Conservation (phyloP, 352 stramenopile genomes). For the Phytophthora pseudosyringae region DNA sequence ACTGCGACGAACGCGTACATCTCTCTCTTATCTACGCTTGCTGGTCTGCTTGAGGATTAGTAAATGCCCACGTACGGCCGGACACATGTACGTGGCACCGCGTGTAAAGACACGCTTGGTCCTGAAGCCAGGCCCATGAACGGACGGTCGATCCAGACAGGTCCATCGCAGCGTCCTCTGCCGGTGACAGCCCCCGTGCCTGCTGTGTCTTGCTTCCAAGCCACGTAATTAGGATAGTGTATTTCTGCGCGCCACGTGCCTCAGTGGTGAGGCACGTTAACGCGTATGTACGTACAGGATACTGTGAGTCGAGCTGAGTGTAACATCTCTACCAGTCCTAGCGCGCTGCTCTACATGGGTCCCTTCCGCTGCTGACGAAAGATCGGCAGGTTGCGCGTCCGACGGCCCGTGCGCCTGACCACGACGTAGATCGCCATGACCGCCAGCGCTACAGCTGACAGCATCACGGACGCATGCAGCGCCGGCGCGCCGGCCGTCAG, state of each 20-base stretch:
- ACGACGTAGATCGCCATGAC: slow-evolving; percentile 27
- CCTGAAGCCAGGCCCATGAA: slow-evolving; percentile 8
- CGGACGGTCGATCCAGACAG: slow-evolving; percentile 4
- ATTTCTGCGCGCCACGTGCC: slow-evolving; percentile 4
- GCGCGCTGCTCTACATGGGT: slow-evolving; percentile 15
- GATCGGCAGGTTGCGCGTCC: slow-evolving; percentile 24
- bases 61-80: slow-evolving; percentile 3
- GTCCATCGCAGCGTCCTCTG: slow-evolving; percentile 3
- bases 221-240: slow-evolving; percentile 4
- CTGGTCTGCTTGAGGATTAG: slow-evolving; percentile 7
- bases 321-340: slow-evolving; percentile 1
- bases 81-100: slow-evolving; percentile 11
- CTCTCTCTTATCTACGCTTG: neutral
- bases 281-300: slow-evolving; percentile 8
- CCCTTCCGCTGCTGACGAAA: slow-evolving; percentile 27
- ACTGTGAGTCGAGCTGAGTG: slow-evolving; percentile 7
- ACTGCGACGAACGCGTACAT: slow-evolving; percentile 12
- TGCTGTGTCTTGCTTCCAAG: slow-evolving; percentile 1
- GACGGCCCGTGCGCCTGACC: slow-evolving; percentile 11
- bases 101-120: slow-evolving; percentile 23
- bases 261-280: neutral
- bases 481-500: slow-evolving; percentile 7
- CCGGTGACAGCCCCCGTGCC: neutral
- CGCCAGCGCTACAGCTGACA: slow-evolving; percentile 23
- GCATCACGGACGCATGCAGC: slow-evolving; percentile 32